phyloP scores from a whole-genome alignment of 1,284 basidiomycete species.

The Moesziomyces sp. region DNA sequence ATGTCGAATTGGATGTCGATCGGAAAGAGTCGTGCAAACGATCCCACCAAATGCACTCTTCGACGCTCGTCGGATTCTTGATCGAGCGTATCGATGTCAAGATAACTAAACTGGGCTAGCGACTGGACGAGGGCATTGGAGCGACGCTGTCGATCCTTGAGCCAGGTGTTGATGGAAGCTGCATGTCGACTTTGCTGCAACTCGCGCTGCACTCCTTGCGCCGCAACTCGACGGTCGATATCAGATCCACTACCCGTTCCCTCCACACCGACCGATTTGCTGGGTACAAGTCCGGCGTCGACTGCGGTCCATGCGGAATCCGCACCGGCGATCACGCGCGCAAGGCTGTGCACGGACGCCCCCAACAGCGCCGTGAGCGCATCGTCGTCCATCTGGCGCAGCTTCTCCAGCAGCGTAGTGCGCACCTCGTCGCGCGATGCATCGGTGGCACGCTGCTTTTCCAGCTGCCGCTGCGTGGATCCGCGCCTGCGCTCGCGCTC shows the following conservation, averaged over 20 bases:
- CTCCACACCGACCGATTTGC: constrained; percentile 36
- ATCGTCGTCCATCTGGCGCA: constrained; percentile 35
- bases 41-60: constrained; percentile 4
- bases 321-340: neutral
- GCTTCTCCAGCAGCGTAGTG: constrained; percentile 10
- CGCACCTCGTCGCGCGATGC: neutral
- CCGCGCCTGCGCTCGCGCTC: constrained; percentile 21
- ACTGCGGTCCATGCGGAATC: constrained; percentile 1
- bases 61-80: constrained; percentile 4
- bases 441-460: constrained; percentile 2
- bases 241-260: constrained; percentile 26
- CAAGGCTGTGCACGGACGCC: constrained; percentile 3
- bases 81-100: constrained; percentile 20
- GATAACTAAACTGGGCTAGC: constrained; percentile 7
- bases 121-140: constrained; percentile 6
- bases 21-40: constrained; percentile 12
- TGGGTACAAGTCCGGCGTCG: constrained; percentile 15
- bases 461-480: constrained; percentile 1
- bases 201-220: neutral
- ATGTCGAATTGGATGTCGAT: constrained; percentile 23
- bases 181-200: neutral
- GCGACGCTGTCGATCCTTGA: constrained; percentile 20
- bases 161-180: constrained; percentile 7
- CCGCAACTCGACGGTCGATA: constrained; percentile 19
- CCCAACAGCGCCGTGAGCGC: constrained; percentile 27